Evolutionary conservation across 1,284 basidiomycete genomes (phyloP).

Genomic region (Cystobasidium pallidum): DNA sequence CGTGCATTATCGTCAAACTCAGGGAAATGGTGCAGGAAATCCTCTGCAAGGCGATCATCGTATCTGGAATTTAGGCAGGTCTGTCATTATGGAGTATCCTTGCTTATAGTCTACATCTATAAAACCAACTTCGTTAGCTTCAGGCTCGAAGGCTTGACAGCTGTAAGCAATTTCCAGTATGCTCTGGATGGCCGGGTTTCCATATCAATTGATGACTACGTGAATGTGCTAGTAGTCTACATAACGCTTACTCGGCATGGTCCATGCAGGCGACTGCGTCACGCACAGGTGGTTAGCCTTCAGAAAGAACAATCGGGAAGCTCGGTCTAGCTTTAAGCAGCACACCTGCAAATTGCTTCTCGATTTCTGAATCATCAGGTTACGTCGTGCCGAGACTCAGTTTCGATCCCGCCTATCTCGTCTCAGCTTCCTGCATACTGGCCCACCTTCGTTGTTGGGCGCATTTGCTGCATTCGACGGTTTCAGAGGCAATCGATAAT

Average conservation of each 20-base stretch:
- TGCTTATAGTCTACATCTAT: neutral
- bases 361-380: slow-evolving; percentile 31
- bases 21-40: slow-evolving; percentile 78
- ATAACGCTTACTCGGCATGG: slow-evolving; percentile 34
- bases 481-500: neutral
- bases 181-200: slow-evolving; percentile 2
- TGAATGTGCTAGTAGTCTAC: neutral
- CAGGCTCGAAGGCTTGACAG: slow-evolving; percentile 27
- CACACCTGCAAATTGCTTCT: slow-evolving; percentile 43
- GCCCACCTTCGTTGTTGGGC: slow-evolving; percentile 37
- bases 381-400: neutral
- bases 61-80: slow-evolving; percentile 61
- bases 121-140: slow-evolving; percentile 37
- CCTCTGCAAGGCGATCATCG: slow-evolving; percentile 88
- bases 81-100: neutral
- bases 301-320: neutral
- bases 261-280: slow-evolving; percentile 41
- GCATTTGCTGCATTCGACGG: slow-evolving; percentile 25
- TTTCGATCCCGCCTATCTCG: neutral
- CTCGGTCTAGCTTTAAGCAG: neutral
- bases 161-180: slow-evolving; percentile 40
- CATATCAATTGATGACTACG: no score
- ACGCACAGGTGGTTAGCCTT: slow-evolving; percentile 4
- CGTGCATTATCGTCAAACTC: slow-evolving; percentile 72
- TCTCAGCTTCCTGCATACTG: neutral